Evolutionary conservation across 2,329 filamentous ascomycete species (phyloP).

Genomic region (Colletotrichum phormii): DNA sequence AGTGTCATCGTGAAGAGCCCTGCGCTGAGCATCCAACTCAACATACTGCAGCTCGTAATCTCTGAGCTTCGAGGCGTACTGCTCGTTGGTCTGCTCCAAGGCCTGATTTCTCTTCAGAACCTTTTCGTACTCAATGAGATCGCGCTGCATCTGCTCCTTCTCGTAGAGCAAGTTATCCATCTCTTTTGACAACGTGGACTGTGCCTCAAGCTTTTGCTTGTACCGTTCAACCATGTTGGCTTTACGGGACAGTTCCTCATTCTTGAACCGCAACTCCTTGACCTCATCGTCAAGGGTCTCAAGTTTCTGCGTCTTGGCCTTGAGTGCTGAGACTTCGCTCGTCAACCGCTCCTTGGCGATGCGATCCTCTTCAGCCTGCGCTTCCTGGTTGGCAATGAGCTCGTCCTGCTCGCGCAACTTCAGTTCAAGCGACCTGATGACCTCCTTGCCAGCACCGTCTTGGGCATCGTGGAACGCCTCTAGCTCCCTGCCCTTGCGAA

Average conservation of each 20-base stretch:
- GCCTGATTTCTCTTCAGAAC: slow-evolving; percentile 50
- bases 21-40: slow-evolving; percentile 55
- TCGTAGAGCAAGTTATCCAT: slow-evolving; percentile 67
- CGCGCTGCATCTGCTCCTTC: slow-evolving; percentile 63
- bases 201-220: slow-evolving; percentile 71
- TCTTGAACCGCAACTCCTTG: slow-evolving; percentile 68
- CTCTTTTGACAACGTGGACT: slow-evolving; percentile 66
- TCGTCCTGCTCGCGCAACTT: slow-evolving; percentile 76
- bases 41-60: slow-evolving; percentile 51
- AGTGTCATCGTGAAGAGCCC: slow-evolving; percentile 59
- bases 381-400: slow-evolving; percentile 77
- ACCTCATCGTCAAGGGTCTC: slow-evolving; percentile 69
- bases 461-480: slow-evolving; percentile 61
- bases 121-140: slow-evolving; percentile 50
- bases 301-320: slow-evolving; percentile 58
- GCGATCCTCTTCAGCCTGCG: slow-evolving; percentile 67
- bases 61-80: slow-evolving; percentile 44
- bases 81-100: slow-evolving; percentile 48
- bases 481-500: slow-evolving; percentile 66
- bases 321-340: slow-evolving; percentile 61
- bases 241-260: slow-evolving; percentile 69
- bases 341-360: slow-evolving; percentile 57
- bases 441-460: slow-evolving; percentile 64
- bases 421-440: slow-evolving; percentile 65
- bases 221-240: slow-evolving; percentile 73